Conservation (phyloP, 2,329 filamentous ascomycete species). For the Mariannaea elegans region DNA sequence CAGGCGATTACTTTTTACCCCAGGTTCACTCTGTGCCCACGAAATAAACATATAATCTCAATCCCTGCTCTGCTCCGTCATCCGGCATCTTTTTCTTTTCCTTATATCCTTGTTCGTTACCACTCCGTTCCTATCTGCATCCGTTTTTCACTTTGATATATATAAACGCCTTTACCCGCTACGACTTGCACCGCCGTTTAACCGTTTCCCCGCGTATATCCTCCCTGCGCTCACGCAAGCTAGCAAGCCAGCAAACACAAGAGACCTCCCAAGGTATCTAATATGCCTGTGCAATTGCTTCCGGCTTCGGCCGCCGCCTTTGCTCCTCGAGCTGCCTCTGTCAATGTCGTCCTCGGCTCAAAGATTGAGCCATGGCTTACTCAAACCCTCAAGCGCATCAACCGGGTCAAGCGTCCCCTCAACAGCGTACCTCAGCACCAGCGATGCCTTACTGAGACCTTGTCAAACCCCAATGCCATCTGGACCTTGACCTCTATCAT, state of each 20-base stretch:
- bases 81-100: conserved; percentile 59
- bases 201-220: conserved; percentile 13
- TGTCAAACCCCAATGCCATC: conserved; percentile 89
- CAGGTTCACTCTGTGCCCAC: conserved; percentile 5
- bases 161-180: conserved; percentile 15
- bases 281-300: conserved; percentile 91
- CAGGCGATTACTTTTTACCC: conserved; percentile 59
- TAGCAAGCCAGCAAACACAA: conserved; percentile 32
- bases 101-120: conserved; percentile 50
- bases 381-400: conserved; percentile 94
- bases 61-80: conserved; percentile 58
- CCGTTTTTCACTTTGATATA: background rate
- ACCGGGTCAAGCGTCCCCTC: conserved; percentile 93
- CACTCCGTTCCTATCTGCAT: conserved; percentile 25
- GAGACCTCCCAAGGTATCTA: conserved; percentile 7
- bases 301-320: conserved; percentile 97
- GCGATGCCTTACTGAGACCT: conserved; percentile 91
- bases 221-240: conserved; percentile 22
- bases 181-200: conserved; percentile 8
- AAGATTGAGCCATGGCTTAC: conserved; percentile 98
- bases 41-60: conserved; percentile 26
- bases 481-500: conserved; percentile 95
- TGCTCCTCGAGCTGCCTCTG: conserved; percentile 86
- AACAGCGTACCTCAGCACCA: conserved; percentile 98
- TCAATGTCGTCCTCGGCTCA: conserved; percentile 91